Evolutionary conservation across 2,329 filamentous ascomycete genomes (phyloP), one percentile per base, ranked within the genome.

Genomic region (Lasiodiplodia gonubiensis): DNA sequence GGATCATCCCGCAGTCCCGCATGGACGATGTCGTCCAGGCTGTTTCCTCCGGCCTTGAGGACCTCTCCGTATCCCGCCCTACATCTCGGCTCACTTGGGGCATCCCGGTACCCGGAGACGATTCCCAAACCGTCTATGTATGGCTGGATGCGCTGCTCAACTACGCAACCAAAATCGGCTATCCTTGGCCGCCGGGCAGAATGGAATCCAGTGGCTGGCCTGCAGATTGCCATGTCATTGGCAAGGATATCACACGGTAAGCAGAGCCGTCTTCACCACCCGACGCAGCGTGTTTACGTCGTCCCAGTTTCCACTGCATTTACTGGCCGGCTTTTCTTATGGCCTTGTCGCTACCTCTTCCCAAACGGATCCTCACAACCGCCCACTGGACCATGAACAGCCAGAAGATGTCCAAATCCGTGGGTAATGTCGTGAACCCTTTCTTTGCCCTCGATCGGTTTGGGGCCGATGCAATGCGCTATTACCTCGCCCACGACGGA

Each of bases 281-380:
- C 11, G 21, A 42, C 18, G 8, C 42, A 42, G 21, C 23, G 4
- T n/a, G 14, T 30, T 54, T 6, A 60, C 18, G n/a, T 12, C 18
- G 10, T 10, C 11, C 18, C 16, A 57, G 53, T 14, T 99, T 99
- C 79, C 96, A 99, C 77, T 94, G 92, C 78, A 90, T 99, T 57
- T 99, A 99, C 83, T 99, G 96, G 95, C 95, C 95, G 0, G 95
- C 95, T 3, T 91, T 99, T 72, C 88, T 99, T 18, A 90, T 99
- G 86, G 94, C 95, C 1, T 83, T 97, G 16, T 89, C 90, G 63
- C 84, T 98, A 4, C 90, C 92, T 1, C 82, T 92, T 0, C 93
- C 95, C 0, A 90, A 89, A 74, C 89, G 89, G 70, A 87, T 99
- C 37, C 83, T 99, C 2, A 92, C 92, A 64, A 95, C 99, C 76